Evolutionary conservation across 768 basidiomycete species (phyloP).

Genomic region (Clitopilus passeckerianus): DNA sequence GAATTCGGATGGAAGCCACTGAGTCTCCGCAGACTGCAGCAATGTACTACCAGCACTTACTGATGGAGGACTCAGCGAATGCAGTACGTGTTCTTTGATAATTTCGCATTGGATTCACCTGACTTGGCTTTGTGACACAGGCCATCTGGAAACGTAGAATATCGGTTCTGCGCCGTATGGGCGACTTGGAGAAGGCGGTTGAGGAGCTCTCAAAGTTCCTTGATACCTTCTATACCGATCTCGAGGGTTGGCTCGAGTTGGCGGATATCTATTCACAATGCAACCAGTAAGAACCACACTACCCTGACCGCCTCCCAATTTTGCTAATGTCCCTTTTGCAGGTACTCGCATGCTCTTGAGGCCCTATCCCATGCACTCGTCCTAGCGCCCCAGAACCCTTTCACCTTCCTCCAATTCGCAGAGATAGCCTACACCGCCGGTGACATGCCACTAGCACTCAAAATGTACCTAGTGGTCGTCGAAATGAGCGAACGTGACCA

Average conservation of each 20-base stretch:
- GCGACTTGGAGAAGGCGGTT: constrained; percentile 62
- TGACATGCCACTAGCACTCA: constrained; percentile 71
- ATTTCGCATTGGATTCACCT: background rate
- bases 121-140: constrained; percentile 23
- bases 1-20: constrained; percentile 72
- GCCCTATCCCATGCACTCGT: constrained; percentile 78
- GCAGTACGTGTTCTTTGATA: constrained; percentile 41
- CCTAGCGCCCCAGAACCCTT: constrained; percentile 82
- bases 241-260: constrained; percentile 86
- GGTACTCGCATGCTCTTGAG: constrained; percentile 70
- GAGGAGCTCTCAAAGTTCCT: constrained; percentile 68
- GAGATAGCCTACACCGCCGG: constrained; percentile 83
- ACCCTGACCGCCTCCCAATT: background rate
- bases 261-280: constrained; percentile 74
- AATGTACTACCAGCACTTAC: constrained; percentile 58
- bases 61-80: constrained; percentile 65
- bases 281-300: constrained; percentile 52
- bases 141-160: constrained; percentile 79
- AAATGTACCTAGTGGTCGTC: constrained; percentile 71
- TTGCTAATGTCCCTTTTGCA: constrained; percentile 20
- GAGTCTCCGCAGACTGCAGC: constrained; percentile 54
- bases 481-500: constrained; percentile 71
- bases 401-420: constrained; percentile 77
- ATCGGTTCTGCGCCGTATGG: constrained; percentile 59
- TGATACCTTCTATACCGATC: constrained; percentile 85